These are phyloP conservation scores for Phanerodontia chrysosporium DNA, from an alignment of 768 basidiomycete species.

Conservation along the genomic window DNA sequence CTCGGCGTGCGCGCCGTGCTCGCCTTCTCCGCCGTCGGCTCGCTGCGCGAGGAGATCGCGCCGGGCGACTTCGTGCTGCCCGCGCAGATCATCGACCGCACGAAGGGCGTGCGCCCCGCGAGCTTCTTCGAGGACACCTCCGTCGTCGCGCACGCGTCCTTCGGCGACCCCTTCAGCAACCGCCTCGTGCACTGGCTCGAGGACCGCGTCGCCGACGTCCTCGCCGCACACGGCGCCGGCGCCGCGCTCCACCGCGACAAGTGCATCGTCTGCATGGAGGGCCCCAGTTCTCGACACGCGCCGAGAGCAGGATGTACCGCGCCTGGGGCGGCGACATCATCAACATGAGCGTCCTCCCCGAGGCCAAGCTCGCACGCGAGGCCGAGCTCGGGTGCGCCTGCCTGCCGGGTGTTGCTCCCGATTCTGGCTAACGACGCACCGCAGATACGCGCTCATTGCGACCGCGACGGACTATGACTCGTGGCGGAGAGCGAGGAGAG, in stretches of 20 bases:
- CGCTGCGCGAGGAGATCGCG: conserved; percentile 86
- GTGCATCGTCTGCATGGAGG: conserved; percentile 95
- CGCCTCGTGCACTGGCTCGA: conserved; percentile 65
- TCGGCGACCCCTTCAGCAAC: conserved; percentile 86
- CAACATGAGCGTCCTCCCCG: conserved; percentile 96
- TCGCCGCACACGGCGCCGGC: conserved; percentile 46
- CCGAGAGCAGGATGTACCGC: conserved; percentile 93
- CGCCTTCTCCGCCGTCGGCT: conserved; percentile 95
- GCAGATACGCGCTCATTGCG: conserved; percentile 87
- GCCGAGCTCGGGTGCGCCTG: conserved; percentile 79
- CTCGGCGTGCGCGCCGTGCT: conserved; percentile 86
- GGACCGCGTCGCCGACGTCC: conserved; percentile 54
- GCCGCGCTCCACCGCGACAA: conserved; percentile 76
- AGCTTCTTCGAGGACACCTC: conserved; percentile 82
- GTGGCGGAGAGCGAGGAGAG: conserved; percentile 79
- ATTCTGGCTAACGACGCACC: neutral
- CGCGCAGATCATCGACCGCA: conserved; percentile 92
- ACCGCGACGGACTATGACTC: conserved; percentile 95
- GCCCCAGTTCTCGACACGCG: conserved; percentile 96
- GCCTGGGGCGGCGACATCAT: conserved; percentile 91
- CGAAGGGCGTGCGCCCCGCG: conserved; percentile 86
- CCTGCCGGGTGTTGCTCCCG: too few relatives aligned
- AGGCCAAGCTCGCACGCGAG: conserved; percentile 95
- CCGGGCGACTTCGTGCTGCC: conserved; percentile 90
- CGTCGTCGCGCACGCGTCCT: conserved; percentile 88